Base-by-base conservation (phyloP, 176 grass and related monocot genomes). In the Carex myosuroides region DNA sequence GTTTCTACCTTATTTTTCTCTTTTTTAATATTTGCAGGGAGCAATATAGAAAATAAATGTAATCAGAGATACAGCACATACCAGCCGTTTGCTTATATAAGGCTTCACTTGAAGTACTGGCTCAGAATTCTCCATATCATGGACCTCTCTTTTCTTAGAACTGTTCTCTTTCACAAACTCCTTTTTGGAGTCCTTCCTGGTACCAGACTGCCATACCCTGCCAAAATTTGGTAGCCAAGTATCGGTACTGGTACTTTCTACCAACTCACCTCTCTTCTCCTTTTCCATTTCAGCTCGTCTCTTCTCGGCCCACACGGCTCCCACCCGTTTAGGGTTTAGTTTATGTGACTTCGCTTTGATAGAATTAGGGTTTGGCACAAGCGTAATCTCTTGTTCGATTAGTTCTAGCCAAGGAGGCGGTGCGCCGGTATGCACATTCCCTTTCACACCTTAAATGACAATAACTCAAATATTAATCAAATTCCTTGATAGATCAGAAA, bases 221-320 rank as follows among this genome's bases (percentile, higher is more conserved):
- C 93, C 93, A 88, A 99, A 99, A 81, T 99, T 99, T 6, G 96
- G 96, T 64, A 99, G 96, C 96, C 96, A 95, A 79, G 82, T 90
- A 84, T 91, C 81, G 66, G 88, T 87, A 84, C 76, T 83, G 32
- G 14, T 73, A 74, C 85, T 86, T 81, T 89, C 71, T 80, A 89
- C 60, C 79, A 86, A 73, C 85, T 91, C 83, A 17, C 87, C 94
- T 50, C 71, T 84, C 76, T 93, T 99, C 84, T 99, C 91, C 88
- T 85, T 87, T 70, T 95, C 88, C 73, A 99, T 87, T 85, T 99
- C 93, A 75, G 88, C 85, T 89, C 89, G 88, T 85, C 91, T 91
- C 91, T 86, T 95, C 62, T 95, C 93, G 44, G 93, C 91, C 96
- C 96, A 99, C 87, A 93, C 89, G 56, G 96, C 93, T 88, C 93